Base-by-base conservation (phyloP, 2,329 filamentous ascomycete genomes). In the Paraphaeosphaeria minitans region DNA sequence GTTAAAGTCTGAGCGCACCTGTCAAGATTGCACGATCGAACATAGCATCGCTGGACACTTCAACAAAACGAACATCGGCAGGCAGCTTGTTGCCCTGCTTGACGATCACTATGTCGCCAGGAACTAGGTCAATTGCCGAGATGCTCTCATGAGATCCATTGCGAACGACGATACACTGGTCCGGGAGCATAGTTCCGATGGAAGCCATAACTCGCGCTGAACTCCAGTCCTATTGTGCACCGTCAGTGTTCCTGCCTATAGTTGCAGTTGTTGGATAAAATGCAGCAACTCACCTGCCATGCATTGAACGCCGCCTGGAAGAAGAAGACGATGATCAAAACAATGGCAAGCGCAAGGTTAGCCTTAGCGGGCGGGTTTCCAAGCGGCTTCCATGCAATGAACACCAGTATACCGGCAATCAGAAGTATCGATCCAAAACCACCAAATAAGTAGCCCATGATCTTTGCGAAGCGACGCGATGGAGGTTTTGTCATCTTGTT, bases 131-230 rank as follows among this genome's bases (percentile, higher is more conserved):
- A 0, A 79, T 73, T 0, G 86, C 86, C 2, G 79, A 75, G 3
- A 86, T 77, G 16, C 79, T 81, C 0, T 78, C 68, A 53, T 84
- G 80, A 1, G 73, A 69, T 1, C 86, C 84, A 62, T 90, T 84
- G 21, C 90, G 85, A 7, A 89, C 76, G 8, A 90, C 82, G 27
- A 87, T 79, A 66, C 88, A 91, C 58, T 87, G 82, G 66, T 92
- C 89, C 0, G 90, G 90, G n/a, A 93, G 81, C 89, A 93, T 91
- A 19, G 84, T 88, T 49, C 88, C 90, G 71, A 93, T 93, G 0
- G 89, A 91, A 19, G 87, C 85, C 91, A 93, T 93, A 56, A 92
- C 89, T 5, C 87, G 81, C 1, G 85, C 89, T 0, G 89, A 90
- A 2, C 89, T 91, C 85, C 89, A 93, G 71, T 93, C 90, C 62